Base-by-base conservation (phyloP, 768 basidiomycete species). In the Suillus subalutaceus region DNA sequence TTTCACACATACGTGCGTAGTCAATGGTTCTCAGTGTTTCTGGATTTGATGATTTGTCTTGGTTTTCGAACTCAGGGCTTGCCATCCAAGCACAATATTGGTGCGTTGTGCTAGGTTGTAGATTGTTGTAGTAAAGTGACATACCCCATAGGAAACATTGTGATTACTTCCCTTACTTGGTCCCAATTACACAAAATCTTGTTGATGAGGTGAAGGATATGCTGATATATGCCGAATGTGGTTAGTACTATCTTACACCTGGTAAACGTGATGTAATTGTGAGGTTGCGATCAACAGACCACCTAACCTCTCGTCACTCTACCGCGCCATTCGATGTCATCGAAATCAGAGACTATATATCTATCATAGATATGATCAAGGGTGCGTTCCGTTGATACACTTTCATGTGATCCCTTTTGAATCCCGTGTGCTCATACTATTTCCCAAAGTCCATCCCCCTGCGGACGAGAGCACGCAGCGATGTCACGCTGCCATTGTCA, bases 71-170 rank as follows among this genome's bases (percentile, higher is more conserved):
- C n/a, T 23, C 43, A 82, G 81, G 77, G 37, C 62, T 78, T 38
- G 80, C 69, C n/a, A 70, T 81, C 10, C 72, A 80, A 70, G 69
- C 72, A 15, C 74, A 82, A 18, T 81, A 80, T 59, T 81, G 80
- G 80, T 82, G 44, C 26, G 63, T 6, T 15, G 30, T 13, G 38
- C 0, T 12, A 15, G 10, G 40, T 6, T 41, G 16, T 30, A 41
- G 23, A 40, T 59, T 18, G 7, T 23, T 20, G 16, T 43, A 26
- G 9, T 41, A 26, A 30, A 41, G 7, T 41, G 16, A 43, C 55
- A 32, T 67, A 38, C 20, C 26, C 72, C 5, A 16, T 20, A 81
- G 80, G 80, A 67, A 48, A 8, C 81, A 81, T 65, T 81, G 80
- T 72, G 70, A 75, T 61, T 62, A 72, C 13, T 78, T 71, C 67